Evolutionary conservation across 176 grass and related monocot genomes (phyloP).

Genomic region (Areca catechu): DNA sequence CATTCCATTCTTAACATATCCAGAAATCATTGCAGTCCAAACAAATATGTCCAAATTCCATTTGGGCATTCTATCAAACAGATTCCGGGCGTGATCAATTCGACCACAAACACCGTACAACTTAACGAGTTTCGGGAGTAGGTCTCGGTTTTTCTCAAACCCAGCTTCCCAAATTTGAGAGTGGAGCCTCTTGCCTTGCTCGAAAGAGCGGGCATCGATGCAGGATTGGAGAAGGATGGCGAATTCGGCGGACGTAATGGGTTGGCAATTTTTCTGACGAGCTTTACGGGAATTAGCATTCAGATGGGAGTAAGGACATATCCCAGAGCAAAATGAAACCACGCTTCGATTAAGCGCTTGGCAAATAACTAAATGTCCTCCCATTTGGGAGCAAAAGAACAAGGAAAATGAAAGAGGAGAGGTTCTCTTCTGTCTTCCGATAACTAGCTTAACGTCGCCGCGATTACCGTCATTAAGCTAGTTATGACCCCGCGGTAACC

Average conservation of each 20-base stretch:
- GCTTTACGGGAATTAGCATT: neutral
- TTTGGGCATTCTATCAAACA: slow-evolving; percentile 16
- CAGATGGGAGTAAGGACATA: neutral
- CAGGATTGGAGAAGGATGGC: slow-evolving; percentile 11
- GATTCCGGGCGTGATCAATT: neutral
- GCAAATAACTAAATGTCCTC: too few relatives aligned
- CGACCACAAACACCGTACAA: slow-evolving; percentile 10
- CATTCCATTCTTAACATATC: slow-evolving; percentile 1
- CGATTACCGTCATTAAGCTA: too few relatives aligned
- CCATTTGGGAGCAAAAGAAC: neutral
- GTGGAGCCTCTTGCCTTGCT: slow-evolving; percentile 12
- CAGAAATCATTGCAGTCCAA: slow-evolving; percentile 17
- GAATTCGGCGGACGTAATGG: slow-evolving; percentile 6
- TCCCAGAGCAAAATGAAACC: neutral
- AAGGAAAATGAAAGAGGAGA: neutral
- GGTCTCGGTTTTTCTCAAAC: slow-evolving; percentile 12
- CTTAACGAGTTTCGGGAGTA: slow-evolving; percentile 10
- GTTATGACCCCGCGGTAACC: too few relatives aligned
- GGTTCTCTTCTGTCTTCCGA: too few relatives aligned
- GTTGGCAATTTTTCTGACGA: neutral
- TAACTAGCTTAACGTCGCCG: too few relatives aligned
- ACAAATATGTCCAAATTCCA: slow-evolving; percentile 10
- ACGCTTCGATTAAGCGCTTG: neutral
- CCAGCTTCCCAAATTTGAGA: slow-evolving; percentile 5
- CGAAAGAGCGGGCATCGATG: slow-evolving; percentile 7